Evolutionary conservation across 1,284 basidiomycete genomes (phyloP).

Genomic region (Leccinum holopus): DNA sequence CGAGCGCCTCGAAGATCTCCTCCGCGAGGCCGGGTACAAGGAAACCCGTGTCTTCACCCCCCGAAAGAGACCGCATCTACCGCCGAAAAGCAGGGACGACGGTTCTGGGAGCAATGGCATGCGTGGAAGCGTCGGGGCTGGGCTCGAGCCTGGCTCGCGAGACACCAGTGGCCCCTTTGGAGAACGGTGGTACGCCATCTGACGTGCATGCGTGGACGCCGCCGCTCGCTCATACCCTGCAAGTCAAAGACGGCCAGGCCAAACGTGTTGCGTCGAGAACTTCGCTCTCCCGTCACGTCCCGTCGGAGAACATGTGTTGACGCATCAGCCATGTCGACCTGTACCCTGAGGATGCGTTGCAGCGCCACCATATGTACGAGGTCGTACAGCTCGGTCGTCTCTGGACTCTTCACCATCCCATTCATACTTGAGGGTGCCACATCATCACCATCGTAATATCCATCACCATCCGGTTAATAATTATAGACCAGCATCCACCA

Average conservation of each 20-base stretch:
- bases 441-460: conserved; percentile 23
- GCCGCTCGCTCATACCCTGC: conserved; percentile 28
- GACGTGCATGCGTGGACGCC: conserved; percentile 28
- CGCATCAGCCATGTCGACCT: conserved; percentile 12
- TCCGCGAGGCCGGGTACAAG: conserved; percentile 81
- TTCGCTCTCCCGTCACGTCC: conserved; percentile 20
- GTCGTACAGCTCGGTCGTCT: conserved; percentile 19
- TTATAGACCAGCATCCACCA: conserved; percentile 29
- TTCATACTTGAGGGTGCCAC: conserved; percentile 29
- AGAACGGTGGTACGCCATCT: conserved; percentile 8
- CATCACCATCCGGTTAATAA: conserved; percentile 21
- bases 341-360: conserved; percentile 10
- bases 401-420: conserved; percentile 30
- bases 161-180: conserved; percentile 5
- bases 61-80: conserved; percentile 57
- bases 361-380: conserved; percentile 13
- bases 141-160: conserved; percentile 29
- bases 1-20: no score
- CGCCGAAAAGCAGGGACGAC: conserved; percentile 30
- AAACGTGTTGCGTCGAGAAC: conserved; percentile 22
- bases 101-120: conserved; percentile 22
- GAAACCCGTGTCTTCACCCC: conserved; percentile 87
- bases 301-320: conserved; percentile 24
- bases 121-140: conserved; percentile 45
- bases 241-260: conserved; percentile 6